Conservation (phyloP, 2,329 filamentous ascomycete genomes). For the Purpureocillium takamizusanense region DNA sequence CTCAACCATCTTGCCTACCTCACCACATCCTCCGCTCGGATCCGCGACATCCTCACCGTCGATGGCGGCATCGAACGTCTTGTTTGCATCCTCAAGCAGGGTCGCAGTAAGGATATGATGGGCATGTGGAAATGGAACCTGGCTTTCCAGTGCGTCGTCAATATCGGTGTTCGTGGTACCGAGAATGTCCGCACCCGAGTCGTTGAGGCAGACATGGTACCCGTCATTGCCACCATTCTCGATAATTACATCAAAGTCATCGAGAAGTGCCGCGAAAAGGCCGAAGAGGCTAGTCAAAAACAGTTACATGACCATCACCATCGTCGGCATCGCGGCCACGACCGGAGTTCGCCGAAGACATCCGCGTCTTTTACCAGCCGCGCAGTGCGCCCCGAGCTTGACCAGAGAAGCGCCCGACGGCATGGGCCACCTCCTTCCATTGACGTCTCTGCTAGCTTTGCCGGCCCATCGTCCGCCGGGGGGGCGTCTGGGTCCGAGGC, state of each 20-base stretch:
- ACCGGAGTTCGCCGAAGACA: conserved; percentile 36
- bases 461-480: conserved; percentile 25
- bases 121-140: conserved; percentile 99
- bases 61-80: conserved; percentile 96
- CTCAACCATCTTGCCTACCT: conserved; percentile 98
- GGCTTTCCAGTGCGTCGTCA: conserved; percentile 97
- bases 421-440: conserved; percentile 72
- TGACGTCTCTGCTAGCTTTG: conserved; percentile 37
- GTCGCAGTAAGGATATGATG: conserved; percentile 96
- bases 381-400: conserved; percentile 42
- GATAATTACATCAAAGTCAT: conserved; percentile 98
- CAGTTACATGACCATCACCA: conserved; percentile 44
- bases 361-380: conserved; percentile 45
- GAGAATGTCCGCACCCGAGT: conserved; percentile 90
- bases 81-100: conserved; percentile 96
- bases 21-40: conserved; percentile 93
- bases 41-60: conserved; percentile 94
- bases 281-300: conserved; percentile 72
- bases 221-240: conserved; percentile 94
- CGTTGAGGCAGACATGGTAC: conserved; percentile 98
- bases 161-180: conserved; percentile 93
- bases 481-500: conserved; percentile 15
- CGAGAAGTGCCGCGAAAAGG: conserved; percentile 81
- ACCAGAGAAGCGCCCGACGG: conserved; percentile 58
- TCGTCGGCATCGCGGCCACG: conserved; percentile 38